phyloP scores from a whole-genome alignment of 129 eudicot genomes.

The Mikania micrantha region DNA sequence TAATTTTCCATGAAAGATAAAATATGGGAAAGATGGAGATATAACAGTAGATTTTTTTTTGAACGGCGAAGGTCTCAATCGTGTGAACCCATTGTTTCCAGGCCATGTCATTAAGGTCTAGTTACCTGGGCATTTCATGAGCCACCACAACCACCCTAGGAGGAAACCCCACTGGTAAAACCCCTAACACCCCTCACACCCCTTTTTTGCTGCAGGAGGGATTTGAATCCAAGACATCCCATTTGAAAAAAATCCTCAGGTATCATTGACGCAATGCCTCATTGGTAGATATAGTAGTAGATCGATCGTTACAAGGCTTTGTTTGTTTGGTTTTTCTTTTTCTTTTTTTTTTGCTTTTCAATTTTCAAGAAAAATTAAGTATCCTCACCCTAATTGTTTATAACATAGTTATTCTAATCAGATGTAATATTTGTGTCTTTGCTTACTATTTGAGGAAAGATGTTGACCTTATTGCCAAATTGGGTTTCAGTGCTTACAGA shows the following conservation, averaged over 20 bases:
- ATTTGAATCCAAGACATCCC: no score
- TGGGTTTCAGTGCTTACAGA: constrained; percentile 69
- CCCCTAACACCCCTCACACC: no score
- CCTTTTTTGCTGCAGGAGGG: no score
- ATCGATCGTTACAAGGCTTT: constrained; percentile 73
- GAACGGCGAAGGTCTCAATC: no score
- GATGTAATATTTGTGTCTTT: neutral
- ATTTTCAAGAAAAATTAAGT: neutral
- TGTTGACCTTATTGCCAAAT: constrained; percentile 55
- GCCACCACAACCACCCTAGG: no score
- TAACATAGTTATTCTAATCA: neutral
- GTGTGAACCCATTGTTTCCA: no score
- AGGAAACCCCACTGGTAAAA: no score
- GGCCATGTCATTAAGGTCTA: no score
- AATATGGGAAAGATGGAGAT: constrained; percentile 63
- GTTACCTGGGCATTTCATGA: no score
- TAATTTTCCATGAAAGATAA: constrained; percentile 46
- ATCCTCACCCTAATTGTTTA: neutral
- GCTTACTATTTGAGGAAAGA: constrained; percentile 49
- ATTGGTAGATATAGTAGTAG: no score
- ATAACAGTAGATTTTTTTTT: constrained; percentile 67
- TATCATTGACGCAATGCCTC: no score
- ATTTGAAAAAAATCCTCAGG: no score
- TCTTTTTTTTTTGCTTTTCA: neutral
- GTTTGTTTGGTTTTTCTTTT: neutral